A percentile compares a stretch with the other conserved stretches of the same genome.
Evolutionary conservation across 352 stramenopile species (phyloP).

Genomic region (Pythium plurisporium): DNA sequence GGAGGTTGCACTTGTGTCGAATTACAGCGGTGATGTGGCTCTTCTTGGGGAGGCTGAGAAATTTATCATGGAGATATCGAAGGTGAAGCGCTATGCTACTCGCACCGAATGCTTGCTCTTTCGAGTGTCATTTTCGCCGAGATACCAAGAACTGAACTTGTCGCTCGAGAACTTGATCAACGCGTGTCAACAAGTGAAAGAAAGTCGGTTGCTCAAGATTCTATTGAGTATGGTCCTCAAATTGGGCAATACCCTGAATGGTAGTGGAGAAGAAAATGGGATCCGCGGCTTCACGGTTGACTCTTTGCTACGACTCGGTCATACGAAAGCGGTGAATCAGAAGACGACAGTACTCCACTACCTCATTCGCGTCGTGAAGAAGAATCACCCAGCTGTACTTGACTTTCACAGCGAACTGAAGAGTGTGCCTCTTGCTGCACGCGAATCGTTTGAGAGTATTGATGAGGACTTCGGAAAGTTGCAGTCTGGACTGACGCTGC

Average conservation of each 20-base stretch:
- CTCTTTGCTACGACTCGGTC: conserved; percentile 87
- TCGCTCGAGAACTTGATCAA: conserved; percentile 83
- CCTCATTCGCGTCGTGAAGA: conserved; percentile 94
- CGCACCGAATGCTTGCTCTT: conserved; percentile 82
- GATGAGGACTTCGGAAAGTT: conserved; percentile 63
- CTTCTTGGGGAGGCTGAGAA: conserved; percentile 81
- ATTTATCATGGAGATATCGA: conserved; percentile 85
- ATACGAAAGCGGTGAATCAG: conserved; percentile 96
- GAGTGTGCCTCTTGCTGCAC: conserved; percentile 80
- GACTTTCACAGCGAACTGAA: conserved; percentile 90
- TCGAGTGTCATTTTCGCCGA: conserved; percentile 66
- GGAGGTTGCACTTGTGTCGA: conserved; percentile 78
- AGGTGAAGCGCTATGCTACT: conserved; percentile 60
- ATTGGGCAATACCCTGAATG: conserved; percentile 96
- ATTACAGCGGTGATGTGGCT: conserved; percentile 68
- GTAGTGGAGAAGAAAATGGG: conserved; percentile 76
- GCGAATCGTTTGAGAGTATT: conserved; percentile 68
- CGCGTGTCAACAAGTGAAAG: conserved; percentile 93
- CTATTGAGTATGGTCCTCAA: conserved; percentile 97
- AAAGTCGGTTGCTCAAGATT: conserved; percentile 90
- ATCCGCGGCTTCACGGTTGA: conserved; percentile 96
- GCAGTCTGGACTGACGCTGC: conserved; percentile 37
- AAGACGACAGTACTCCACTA: conserved; percentile 99
- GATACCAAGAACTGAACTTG: conserved; percentile 74
- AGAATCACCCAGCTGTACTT: conserved; percentile 91